phyloP scores from a whole-genome alignment of 169 alveolate species.

The Hepatocystis sp. region DNA sequence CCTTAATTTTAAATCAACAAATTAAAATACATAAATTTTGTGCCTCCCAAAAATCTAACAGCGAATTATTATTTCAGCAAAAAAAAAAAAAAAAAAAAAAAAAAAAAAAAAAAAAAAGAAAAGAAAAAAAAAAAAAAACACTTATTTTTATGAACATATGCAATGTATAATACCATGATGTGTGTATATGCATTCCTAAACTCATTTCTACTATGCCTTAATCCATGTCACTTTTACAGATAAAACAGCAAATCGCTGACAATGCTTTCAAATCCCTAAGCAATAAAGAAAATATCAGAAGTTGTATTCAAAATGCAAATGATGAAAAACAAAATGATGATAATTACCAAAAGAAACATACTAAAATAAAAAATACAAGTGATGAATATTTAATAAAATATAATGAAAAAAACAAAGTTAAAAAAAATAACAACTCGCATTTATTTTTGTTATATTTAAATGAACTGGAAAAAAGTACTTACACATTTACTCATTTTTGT shows the following conservation, averaged over 20 bases:
- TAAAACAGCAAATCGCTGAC: slow-evolving; percentile 49
- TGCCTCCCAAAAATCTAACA: slow-evolving; percentile 23
- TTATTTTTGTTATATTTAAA: slow-evolving; percentile 22
- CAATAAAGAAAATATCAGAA: slow-evolving; percentile 19
- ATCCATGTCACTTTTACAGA: slow-evolving; percentile 9
- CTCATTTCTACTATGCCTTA: neutral
- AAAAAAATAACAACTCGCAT: slow-evolving; percentile 6
- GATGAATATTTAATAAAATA: slow-evolving; percentile 6
- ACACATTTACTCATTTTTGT: slow-evolving; percentile 56
- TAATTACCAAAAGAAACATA: neutral
- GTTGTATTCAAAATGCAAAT: slow-evolving; percentile 1
- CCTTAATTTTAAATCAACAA: slow-evolving; percentile 23
- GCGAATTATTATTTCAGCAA: slow-evolving; percentile 23
- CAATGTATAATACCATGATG: neutral
- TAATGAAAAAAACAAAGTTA: neutral
- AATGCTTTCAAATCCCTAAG: slow-evolving; percentile 41
- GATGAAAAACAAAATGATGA: slow-evolving; percentile 3
- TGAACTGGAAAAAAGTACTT: slow-evolving; percentile 28
- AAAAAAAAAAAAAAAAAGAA: neutral
- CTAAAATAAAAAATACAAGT: slow-evolving; percentile 1
- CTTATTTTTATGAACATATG: too few species aligned
- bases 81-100: slow-evolving; percentile 13
- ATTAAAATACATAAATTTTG: slow-evolving; percentile 7
- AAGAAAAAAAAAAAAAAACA: neutral
- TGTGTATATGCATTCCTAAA: neutral